phyloP scores from a whole-genome alignment of 2,329 filamentous ascomycete species.

The Lasiodiplodia sp. region DNA sequence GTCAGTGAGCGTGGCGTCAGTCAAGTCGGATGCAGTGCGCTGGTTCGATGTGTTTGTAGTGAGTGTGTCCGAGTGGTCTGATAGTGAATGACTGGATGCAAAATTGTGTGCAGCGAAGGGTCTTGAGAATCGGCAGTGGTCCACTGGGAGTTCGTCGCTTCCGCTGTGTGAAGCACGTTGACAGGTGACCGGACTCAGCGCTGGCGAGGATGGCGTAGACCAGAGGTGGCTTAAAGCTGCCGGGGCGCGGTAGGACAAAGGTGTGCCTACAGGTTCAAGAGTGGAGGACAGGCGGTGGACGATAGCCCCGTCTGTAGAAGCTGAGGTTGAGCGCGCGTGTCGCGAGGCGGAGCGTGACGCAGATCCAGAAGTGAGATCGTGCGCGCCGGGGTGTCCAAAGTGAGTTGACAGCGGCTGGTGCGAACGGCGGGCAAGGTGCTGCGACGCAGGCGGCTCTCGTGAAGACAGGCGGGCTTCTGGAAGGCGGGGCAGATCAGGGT shows the following conservation, averaged over 20 bases:
- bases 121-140: neutral
- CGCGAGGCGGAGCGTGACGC: neutral
- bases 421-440: neutral
- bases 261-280: slow-evolving; percentile 5
- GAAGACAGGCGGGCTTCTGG: neutral
- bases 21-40: neutral
- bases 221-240: slow-evolving; percentile 3
- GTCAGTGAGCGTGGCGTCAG: slow-evolving; percentile 3
- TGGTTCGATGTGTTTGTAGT: neutral
- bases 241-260: neutral
- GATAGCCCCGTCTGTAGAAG: neutral
- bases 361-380: neutral
- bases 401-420: neutral
- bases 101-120: neutral
- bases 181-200: slow-evolving; percentile 7
- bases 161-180: neutral
- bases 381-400: neutral
- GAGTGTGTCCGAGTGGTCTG: neutral
- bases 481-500: neutral
- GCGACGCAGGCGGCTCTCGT: neutral
- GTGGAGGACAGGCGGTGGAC: slow-evolving; percentile 1
- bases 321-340: slow-evolving; percentile 2
- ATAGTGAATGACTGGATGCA: neutral
- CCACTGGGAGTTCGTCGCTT: neutral
- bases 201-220: slow-evolving; percentile 9